Percentiles rank a stretch among this genome's conserved stretches.
These are phyloP conservation scores for Solanum dulcamara DNA, from an alignment of 257 asterid genomes.

Conservation along the genomic window DNA sequence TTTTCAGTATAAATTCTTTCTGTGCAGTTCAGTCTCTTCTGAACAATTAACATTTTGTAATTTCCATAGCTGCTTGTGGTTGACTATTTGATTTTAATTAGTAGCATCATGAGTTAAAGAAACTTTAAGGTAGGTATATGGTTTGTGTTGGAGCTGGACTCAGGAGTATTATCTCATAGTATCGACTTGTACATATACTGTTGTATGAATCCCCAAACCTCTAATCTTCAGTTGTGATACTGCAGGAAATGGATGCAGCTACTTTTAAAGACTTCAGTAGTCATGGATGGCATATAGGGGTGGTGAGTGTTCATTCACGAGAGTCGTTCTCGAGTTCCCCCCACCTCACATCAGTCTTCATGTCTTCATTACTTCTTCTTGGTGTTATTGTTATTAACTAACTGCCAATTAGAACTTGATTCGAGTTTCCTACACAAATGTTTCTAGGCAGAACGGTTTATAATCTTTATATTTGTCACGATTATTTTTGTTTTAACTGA, in stretches of 20 bases:
- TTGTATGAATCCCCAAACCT: background rate
- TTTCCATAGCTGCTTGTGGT: background rate
- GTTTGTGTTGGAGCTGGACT: background rate
- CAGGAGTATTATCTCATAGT: background rate
- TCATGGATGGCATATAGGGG: slow-evolving; percentile 82
- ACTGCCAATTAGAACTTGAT: background rate
- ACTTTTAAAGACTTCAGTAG: slow-evolving; percentile 50
- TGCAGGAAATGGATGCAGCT: slow-evolving; percentile 86
- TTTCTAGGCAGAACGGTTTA: background rate
- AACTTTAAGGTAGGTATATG: background rate
- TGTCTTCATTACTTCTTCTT: background rate
- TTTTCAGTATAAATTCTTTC: background rate
- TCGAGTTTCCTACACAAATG: background rate
- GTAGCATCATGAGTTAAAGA: background rate
- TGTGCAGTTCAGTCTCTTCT: background rate
- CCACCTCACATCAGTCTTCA: background rate
- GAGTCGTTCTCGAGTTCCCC: background rate
- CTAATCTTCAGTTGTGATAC: background rate
- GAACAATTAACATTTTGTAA: background rate
- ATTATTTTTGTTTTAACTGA: background rate
- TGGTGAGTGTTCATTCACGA: slow-evolving; percentile 32
- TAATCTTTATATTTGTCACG: background rate
- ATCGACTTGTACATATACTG: background rate
- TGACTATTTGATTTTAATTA: background rate
- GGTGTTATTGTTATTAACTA: background rate